Evolutionary conservation across 1,284 basidiomycete genomes (phyloP).

Genomic region (Ganoderma sp.): DNA sequence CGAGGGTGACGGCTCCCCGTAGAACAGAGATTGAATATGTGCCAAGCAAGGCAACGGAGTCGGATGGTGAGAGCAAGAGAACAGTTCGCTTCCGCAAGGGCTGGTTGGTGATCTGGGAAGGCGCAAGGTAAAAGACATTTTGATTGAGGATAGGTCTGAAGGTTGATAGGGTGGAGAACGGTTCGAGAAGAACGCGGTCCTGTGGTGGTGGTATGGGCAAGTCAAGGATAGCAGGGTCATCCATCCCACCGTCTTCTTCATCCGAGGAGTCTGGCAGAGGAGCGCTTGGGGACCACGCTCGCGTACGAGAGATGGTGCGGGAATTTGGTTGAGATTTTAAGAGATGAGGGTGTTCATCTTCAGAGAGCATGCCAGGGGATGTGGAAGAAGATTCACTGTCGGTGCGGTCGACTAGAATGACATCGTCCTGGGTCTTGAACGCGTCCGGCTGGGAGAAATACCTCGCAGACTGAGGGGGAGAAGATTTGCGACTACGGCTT

Average conservation of each 20-base stretch:
- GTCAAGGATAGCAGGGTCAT: constrained; percentile 25
- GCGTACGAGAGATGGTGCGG: constrained; percentile 29
- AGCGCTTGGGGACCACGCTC: constrained; percentile 61
- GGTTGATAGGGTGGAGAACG: constrained; percentile 45
- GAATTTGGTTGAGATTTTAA: neutral
- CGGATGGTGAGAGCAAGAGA: constrained; percentile 49
- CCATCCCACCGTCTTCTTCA: constrained; percentile 47
- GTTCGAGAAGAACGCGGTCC: neutral
- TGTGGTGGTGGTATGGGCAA: neutral
- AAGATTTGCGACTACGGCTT: constrained; percentile 35
- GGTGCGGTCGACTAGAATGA: constrained; percentile 46
- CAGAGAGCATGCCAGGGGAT: constrained; percentile 27
- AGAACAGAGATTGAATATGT: constrained; percentile 60
- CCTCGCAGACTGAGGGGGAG: constrained; percentile 33
- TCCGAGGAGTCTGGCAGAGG: constrained; percentile 59
- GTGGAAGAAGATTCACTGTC: constrained; percentile 41
- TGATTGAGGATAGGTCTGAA: constrained; percentile 50
- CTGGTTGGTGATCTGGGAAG: constrained; percentile 28
- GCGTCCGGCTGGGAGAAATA: constrained; percentile 46
- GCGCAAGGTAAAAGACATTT: constrained; percentile 52
- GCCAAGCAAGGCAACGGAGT: constrained; percentile 66
- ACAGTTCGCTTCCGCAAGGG: constrained; percentile 38
- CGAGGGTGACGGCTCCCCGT: constrained; percentile 57
- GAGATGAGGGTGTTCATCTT: constrained; percentile 33
- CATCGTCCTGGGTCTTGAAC: constrained; percentile 45